These are phyloP conservation scores for Wickerhamiella brachini DNA, from an alignment of 805 yeast species.

Conservation along the genomic window DNA sequence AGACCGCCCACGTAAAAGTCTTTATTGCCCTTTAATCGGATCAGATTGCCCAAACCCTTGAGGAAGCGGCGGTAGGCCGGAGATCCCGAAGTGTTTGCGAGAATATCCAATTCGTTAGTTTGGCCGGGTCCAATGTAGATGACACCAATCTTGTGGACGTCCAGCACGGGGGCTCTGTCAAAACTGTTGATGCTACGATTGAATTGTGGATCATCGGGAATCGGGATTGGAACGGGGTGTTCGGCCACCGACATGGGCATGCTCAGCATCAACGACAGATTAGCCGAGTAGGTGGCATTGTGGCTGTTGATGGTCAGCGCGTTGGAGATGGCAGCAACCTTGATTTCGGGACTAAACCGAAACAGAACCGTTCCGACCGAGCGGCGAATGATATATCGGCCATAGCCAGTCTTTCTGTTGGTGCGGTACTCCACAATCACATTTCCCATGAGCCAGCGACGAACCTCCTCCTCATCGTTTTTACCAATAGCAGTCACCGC, in stretches of 20 bases:
- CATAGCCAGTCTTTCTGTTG: constrained; percentile 36
- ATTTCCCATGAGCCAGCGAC: constrained; percentile 49
- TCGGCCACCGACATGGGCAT: neutral
- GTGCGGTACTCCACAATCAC: constrained; percentile 46
- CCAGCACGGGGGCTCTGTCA: constrained; percentile 66
- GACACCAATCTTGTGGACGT: constrained; percentile 66
- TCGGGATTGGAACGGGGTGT: constrained; percentile 23
- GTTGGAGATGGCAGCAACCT: neutral
- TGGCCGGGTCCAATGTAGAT: constrained; percentile 64
- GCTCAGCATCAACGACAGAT: constrained; percentile 5
- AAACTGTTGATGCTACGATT: constrained; percentile 44
- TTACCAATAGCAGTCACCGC: constrained; percentile 15
- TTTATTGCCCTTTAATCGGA: constrained; percentile 41
- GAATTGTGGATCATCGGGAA: constrained; percentile 36
- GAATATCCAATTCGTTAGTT: constrained; percentile 44
- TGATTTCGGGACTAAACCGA: neutral
- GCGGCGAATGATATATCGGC: constrained; percentile 39
- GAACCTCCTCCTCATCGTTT: constrained; percentile 12
- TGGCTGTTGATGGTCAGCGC: neutral
- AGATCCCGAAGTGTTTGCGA: constrained; percentile 53
- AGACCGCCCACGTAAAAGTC: constrained; percentile 63
- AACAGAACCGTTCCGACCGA: constrained; percentile 43
- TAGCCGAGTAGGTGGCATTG: constrained; percentile 2
- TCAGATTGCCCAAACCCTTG: constrained; percentile 42
- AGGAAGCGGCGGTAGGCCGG: constrained; percentile 45